Percentiles rank a stretch among this genome's conserved stretches.
phyloP scores from a whole-genome alignment of 176 grass and related monocot genomes.

The Luzula sylvatica region DNA sequence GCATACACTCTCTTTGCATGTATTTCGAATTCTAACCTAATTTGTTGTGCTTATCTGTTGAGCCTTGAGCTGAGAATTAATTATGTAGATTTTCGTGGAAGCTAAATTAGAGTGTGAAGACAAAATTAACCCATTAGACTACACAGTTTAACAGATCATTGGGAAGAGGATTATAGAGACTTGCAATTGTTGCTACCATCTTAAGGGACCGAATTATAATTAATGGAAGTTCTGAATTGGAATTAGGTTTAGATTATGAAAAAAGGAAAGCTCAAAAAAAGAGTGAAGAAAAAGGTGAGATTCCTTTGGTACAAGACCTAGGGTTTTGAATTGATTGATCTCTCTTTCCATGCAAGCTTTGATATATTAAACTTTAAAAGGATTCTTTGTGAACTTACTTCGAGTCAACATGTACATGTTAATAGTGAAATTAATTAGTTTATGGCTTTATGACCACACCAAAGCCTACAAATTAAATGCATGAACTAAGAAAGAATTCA shows the following conservation, averaged over 20 bases:
- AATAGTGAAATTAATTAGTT: background rate
- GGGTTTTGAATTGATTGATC: slow-evolving; percentile 7
- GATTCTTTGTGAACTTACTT: background rate
- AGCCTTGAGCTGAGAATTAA: background rate
- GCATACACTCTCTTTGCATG: slow-evolving; percentile 4
- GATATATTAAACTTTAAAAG: background rate
- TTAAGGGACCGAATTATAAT: slow-evolving; percentile 17
- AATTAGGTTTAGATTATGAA: slow-evolving; percentile 21
- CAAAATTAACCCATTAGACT: background rate
- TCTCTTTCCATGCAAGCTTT: slow-evolving; percentile 21
- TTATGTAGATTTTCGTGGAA: background rate
- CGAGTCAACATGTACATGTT: background rate
- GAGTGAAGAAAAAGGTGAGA: slow-evolving; percentile 10
- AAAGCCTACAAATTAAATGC: background rate
- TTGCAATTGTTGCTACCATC: slow-evolving; percentile 15
- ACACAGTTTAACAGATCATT: slow-evolving; percentile 4
- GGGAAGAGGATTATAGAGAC: slow-evolving; percentile 6
- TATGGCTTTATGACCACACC: slow-evolving; percentile 2
- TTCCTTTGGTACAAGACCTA: slow-evolving; percentile 16
- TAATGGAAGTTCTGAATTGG: slow-evolving; percentile 13
- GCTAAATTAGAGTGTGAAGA: background rate
- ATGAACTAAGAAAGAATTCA: background rate
- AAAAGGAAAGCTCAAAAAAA: slow-evolving; percentile 5
- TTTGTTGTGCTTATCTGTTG: slow-evolving; percentile 19
- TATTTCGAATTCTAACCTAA: slow-evolving; percentile 12